Conservation (phyloP, 1,139 yeast species). For the Magnusiomyces starmeri region DNA sequence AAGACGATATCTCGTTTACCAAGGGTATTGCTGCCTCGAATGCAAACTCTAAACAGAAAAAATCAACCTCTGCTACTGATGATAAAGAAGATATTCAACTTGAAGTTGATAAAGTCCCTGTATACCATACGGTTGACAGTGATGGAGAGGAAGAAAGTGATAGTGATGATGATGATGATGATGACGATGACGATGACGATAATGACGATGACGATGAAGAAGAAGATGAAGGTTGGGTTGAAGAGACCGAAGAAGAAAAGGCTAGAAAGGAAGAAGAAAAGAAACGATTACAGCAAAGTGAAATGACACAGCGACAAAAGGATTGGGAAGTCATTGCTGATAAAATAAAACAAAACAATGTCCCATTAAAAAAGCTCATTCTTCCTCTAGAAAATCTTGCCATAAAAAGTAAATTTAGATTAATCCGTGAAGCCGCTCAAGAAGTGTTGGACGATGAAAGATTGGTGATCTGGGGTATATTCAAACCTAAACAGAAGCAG, state of each 20-base stretch:
- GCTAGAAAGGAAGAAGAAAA: constrained; percentile 26
- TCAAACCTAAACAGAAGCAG: constrained; percentile 31
- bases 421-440: constrained; percentile 58
- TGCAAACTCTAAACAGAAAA: too few species aligned
- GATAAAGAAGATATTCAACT: not conserved
- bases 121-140: constrained; percentile 6
- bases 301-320: constrained; percentile 17
- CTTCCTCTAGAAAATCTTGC: constrained; percentile 52
- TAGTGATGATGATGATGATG: constrained; percentile 28
- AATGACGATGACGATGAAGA: not conserved
- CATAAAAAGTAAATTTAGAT: constrained; percentile 48
- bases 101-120: constrained; percentile 21
- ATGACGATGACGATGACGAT: constrained; percentile 16
- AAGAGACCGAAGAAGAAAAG: constrained; percentile 6
- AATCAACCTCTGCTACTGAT: not conserved
- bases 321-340: constrained; percentile 31
- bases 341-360: constrained; percentile 22
- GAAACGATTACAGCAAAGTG: constrained; percentile 29
- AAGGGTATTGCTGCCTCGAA: constrained; percentile 1
- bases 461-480: constrained; percentile 58
- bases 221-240: constrained; percentile 7
- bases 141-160: constrained; percentile 25
- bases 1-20: constrained; percentile 15
- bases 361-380: constrained; percentile 52
- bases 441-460: constrained; percentile 63